Evolutionary conservation across 352 stramenopile species (phyloP), one percentile per base, ranked within the genome.

Genomic region (Pythium plurisporium): DNA sequence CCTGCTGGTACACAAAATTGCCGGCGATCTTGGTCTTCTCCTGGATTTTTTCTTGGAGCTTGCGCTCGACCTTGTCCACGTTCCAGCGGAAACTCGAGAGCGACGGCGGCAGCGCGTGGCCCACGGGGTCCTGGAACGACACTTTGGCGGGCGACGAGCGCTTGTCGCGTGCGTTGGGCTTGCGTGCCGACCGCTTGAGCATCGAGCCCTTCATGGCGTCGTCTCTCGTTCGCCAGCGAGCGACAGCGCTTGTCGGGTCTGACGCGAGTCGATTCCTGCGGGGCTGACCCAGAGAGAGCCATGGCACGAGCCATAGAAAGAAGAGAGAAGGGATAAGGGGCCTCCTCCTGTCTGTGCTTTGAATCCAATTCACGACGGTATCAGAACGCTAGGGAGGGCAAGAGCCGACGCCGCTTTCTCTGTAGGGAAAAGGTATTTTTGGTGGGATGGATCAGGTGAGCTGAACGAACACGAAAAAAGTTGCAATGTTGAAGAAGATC

Each of bases 1-100:
- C 82, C 56, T 93, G 82, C 57, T 93, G 82, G 55, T 91, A 93
- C 17, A 91, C 79, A 51, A 91, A 93, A 30, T 93, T 93, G 45
- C 82, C 82, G 0, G 78, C 79, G 44, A 93, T 87, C 49, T 88
- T 76, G 61, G 80, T 93, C 60, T 89, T 87, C 68, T 93, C 82
- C 50, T 89, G 80, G 55, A 93, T 91, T 51, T 91, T 93, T 50
- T 90, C 81, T 64, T 90, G 82, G 33, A 93, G 63, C 55, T 91
- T 89, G 54, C 78, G 74, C 62, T 91, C 79, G 34, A 91, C 81
- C 44, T 93, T 90, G 63, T 88, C 72, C 15, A 87, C 77, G 53
- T 75, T 78, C 82, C 82, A 91, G 15, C 79, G 79, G 59, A 90
- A 90, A 30, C 77, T 83, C 37, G 82, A 77, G 26, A 89, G 68